A percentile compares a stretch with the other conserved stretches of the same genome.
phyloP scores from a whole-genome alignment of 768 basidiomycete genomes.

The Tylopilus plumbeoviolaceoides region DNA sequence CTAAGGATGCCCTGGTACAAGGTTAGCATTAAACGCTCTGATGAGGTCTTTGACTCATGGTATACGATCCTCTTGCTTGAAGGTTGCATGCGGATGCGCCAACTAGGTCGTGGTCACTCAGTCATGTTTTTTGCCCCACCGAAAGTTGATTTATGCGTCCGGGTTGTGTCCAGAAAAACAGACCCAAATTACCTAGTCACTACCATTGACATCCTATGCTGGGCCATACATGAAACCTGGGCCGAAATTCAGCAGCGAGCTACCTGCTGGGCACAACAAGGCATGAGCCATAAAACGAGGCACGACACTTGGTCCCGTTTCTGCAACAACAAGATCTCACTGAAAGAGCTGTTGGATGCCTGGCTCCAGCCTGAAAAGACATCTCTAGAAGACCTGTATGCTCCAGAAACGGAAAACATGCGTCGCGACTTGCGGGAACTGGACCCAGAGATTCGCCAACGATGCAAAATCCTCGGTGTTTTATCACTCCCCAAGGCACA shows the following conservation, averaged over 20 bases:
- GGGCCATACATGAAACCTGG: constrained; percentile 28
- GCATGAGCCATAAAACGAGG: constrained; percentile 4
- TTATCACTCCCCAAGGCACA: background rate
- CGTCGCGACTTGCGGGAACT: background rate
- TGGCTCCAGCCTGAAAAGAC: background rate
- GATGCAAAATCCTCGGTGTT: background rate
- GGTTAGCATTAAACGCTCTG: constrained; percentile 15
- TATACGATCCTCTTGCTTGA: too few species aligned
- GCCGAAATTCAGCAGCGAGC: background rate
- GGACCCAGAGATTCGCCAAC: background rate
- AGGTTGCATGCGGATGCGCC: constrained; percentile 52
- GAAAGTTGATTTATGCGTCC: constrained; percentile 36
- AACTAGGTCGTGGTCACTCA: constrained; percentile 42
- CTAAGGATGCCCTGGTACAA: constrained; percentile 33
- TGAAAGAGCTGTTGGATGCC: background rate
- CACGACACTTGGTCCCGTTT: background rate
- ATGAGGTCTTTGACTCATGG: too few species aligned
- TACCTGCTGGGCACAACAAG: constrained; percentile 18
- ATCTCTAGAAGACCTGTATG: background rate
- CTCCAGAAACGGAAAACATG: background rate
- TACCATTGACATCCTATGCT: constrained; percentile 31
- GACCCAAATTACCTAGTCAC: background rate
- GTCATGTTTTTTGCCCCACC: constrained; percentile 42
- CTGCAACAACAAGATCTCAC: background rate
- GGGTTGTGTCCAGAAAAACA: constrained; percentile 13